Base-by-base conservation (phyloP, 208 protist species). In the Crithidia expoeki region DNA sequence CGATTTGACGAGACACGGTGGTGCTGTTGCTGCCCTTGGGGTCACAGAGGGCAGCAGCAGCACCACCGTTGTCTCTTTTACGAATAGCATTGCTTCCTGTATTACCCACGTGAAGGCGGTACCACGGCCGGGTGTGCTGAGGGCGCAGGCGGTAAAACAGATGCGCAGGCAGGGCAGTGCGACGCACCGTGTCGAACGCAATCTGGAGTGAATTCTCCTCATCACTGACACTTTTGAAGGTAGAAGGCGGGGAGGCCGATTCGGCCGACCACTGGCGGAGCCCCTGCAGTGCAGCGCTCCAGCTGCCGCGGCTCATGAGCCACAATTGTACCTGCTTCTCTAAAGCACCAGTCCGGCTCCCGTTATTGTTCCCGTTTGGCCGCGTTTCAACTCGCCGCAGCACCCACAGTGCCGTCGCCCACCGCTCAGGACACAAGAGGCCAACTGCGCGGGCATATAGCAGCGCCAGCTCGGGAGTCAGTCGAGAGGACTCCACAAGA, bases 241-340 rank as follows among this genome's bases (percentile, higher is more conserved):
- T n/a, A n/a, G n/a, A n/a, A n/a, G n/a, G n/a, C n/a, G n/a, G n/a
- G n/a, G 50, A 6, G 11, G 57, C 27, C 25, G 42, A 38, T n/a
- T 17, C 23, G 9, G 17, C 2, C 9, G 57, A n/a, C 58, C 17
- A 38, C 11, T 36, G 38, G 23, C 50, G 28, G 7, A 68, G 57
- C 44, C 6, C 69, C 21, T 44, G 28, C 38, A 90, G 56, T 11
- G 76, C 81, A 23, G 81, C 77, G 17, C 17, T 61, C 85, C 85
- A 88, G 69, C 69, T 81, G 11, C 83, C 78, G 25, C 78, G 72
- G 47, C 81, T 85, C 27, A 83, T 63, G 42, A 92, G 28, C 86
- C 86, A 92, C 57, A 85, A 27, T 11, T 33, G 11, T 25, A 17
- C 19, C 36, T 50, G 38, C 38, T 34, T n/a, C 38, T 44, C 38